A percentile compares a stretch with the other conserved stretches of the same genome.
phyloP scores from a whole-genome alignment of 805 yeast genomes.

The Nakazawaea holstii region DNA sequence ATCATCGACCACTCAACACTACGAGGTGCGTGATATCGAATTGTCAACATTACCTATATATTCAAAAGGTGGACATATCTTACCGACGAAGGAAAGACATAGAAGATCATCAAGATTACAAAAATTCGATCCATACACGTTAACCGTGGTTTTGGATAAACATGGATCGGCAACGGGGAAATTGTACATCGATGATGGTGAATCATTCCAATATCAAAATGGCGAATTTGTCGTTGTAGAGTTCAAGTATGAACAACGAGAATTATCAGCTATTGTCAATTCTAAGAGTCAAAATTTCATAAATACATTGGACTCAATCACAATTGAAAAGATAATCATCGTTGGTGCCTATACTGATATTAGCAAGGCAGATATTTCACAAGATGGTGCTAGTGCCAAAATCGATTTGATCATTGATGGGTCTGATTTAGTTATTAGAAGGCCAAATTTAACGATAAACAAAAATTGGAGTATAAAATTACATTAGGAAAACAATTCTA shows the following conservation, averaged over 20 bases:
- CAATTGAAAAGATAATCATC: constrained; percentile 51
- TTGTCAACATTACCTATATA: constrained; percentile 65
- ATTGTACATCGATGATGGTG: constrained; percentile 83
- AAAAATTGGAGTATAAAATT: constrained; percentile 34
- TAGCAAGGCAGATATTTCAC: constrained; percentile 8
- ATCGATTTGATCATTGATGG: constrained; percentile 19
- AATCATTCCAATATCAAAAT: constrained; percentile 48
- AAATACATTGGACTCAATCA: constrained; percentile 27
- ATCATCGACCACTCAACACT: constrained; percentile 32
- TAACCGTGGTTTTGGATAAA: constrained; percentile 53
- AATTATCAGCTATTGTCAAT: constrained; percentile 22
- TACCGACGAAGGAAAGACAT: constrained; percentile 62
- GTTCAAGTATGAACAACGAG: constrained; percentile 32
- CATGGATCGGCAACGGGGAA: constrained; percentile 45
- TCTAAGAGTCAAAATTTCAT: constrained; percentile 19
- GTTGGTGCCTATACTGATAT: constrained; percentile 26
- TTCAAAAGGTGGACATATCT: constrained; percentile 73
- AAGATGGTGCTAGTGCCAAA: constrained; percentile 29
- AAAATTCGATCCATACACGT: constrained; percentile 75
- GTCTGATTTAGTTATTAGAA: constrained; percentile 32
- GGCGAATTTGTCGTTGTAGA: constrained; percentile 45
- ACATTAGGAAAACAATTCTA: not conserved
- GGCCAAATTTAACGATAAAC: constrained; percentile 44
- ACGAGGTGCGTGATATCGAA: constrained; percentile 33
- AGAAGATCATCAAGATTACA: constrained; percentile 77